phyloP scores from a whole-genome alignment of 345 rosid genomes.

The Eucalyptus erythrocorys region DNA sequence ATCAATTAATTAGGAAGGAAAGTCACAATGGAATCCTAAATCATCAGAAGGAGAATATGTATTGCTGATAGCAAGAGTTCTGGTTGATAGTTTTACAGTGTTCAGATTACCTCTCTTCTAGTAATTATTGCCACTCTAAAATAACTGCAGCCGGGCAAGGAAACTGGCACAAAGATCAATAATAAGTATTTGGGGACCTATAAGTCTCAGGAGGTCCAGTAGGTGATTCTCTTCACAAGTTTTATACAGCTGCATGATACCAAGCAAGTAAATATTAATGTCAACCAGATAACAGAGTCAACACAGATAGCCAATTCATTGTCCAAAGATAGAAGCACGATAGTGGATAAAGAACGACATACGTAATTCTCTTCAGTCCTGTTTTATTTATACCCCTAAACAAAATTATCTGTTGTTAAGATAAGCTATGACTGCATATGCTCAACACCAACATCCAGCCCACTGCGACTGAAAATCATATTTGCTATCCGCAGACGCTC shows the following conservation, averaged over 20 bases:
- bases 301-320: not conserved
- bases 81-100: not conserved
- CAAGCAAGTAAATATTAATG: not conserved
- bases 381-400: not conserved
- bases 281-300: not conserved
- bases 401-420: not conserved
- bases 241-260: constrained; percentile 64
- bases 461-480: not conserved
- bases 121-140: constrained; percentile 12
- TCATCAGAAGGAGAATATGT: not conserved
- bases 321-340: not conserved
- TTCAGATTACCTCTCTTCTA: not conserved
- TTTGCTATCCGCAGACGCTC: not conserved
- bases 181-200: constrained; percentile 83
- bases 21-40: not conserved
- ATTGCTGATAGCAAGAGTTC: not conserved
- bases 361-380: not conserved
- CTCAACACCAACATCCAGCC: not conserved
- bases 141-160: constrained; percentile 74
- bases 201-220: constrained; percentile 77
- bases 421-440: not conserved
- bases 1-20: not conserved
- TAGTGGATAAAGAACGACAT: not conserved
- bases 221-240: constrained; percentile 78
- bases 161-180: constrained; percentile 92